Evolutionary conservation across 2,329 filamentous ascomycete genomes (phyloP).

Genomic region (Sclerotiophoma versabilis): DNA sequence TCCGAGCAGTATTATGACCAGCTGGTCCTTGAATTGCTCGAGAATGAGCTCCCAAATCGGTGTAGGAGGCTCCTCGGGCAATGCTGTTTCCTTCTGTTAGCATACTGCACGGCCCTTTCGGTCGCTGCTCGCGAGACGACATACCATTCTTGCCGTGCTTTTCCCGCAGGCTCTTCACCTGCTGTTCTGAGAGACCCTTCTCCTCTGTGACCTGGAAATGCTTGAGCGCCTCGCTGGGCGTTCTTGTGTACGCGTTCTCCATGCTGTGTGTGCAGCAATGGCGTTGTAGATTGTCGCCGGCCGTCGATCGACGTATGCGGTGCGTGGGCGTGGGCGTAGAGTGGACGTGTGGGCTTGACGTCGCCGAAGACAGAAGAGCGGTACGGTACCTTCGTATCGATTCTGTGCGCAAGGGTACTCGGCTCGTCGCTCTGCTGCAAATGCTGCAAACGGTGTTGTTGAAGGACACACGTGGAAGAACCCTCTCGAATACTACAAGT

Average conservation of each 20-base stretch:
- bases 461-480: slow-evolving; percentile 4
- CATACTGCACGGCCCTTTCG: not conserved
- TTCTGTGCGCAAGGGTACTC: slow-evolving; percentile 13
- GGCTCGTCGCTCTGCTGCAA: slow-evolving; percentile 11
- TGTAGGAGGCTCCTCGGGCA: slow-evolving; percentile 91
- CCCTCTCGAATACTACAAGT: slow-evolving; percentile 8
- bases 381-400: slow-evolving; percentile 1
- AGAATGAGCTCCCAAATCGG: slow-evolving; percentile 95
- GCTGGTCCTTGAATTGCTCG: slow-evolving; percentile 98
- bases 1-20: slow-evolving; percentile 91
- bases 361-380: slow-evolving; percentile 10
- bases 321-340: slow-evolving; percentile 6
- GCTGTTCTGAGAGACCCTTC: slow-evolving; percentile 58
- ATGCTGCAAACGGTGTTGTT: slow-evolving; percentile 3
- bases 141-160: slow-evolving; percentile 64
- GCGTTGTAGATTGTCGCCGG: not conserved
- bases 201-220: slow-evolving; percentile 61
- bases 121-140: slow-evolving; percentile 5
- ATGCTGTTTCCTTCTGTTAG: slow-evolving; percentile 56
- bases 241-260: slow-evolving; percentile 62
- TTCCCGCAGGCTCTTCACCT: slow-evolving; percentile 55
- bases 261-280: slow-evolving; percentile 43
- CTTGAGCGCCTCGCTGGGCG: slow-evolving; percentile 58
- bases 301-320: not conserved
- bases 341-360: slow-evolving; percentile 14